Evolutionary conservation across 305 asterid genomes (phyloP), one percentile per base, ranked within the genome.

Genomic region (Solanum hybrid): DNA sequence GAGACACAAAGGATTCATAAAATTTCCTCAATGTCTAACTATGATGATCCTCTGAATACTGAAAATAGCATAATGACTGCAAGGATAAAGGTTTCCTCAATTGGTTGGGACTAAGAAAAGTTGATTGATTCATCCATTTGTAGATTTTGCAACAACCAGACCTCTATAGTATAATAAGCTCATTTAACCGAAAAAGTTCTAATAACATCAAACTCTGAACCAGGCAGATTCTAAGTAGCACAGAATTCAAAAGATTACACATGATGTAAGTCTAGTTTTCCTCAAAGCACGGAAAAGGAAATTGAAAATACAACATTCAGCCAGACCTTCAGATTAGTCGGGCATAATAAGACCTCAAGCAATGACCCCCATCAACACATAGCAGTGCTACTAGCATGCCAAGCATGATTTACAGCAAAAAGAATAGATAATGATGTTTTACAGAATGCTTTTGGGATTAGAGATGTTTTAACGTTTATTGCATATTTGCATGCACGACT

Each of bases 381-480:
- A 64, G 77, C 22, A 85, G 88, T 33, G 24, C 75, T 33, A 57
- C 73, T 51, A 85, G 88, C 88, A 57, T 33, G 76, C 39, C 88
- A 57, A 57, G 88, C 88, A 85, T 57, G 76, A 57, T 85, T 31
- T 85, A 33, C 51, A 57, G 39, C 88, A 85, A 85, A 79, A 85
- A 57, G 14, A 57, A 85, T 57, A 40, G 77, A 85, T 85, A 14
- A 85, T 85, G 76, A 57, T 57, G 51, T 85, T 85, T 33, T 85
- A 57, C 75, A n/a, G 77, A 57, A 85, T 57, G 46, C 33, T 24
- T 85, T 85, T 57, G 76, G 31, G 20, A 57, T 33, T 57, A 57
- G 88, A 85, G n/a, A 57, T 57, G 74, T 10, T 51, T 22, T 22
- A 57, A 29, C 14, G 2, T 57, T 51, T 33, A 57, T 11, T 85